Base-by-base conservation (phyloP, 1,284 basidiomycete species). In the Cryptococcus wingfieldii region DNA sequence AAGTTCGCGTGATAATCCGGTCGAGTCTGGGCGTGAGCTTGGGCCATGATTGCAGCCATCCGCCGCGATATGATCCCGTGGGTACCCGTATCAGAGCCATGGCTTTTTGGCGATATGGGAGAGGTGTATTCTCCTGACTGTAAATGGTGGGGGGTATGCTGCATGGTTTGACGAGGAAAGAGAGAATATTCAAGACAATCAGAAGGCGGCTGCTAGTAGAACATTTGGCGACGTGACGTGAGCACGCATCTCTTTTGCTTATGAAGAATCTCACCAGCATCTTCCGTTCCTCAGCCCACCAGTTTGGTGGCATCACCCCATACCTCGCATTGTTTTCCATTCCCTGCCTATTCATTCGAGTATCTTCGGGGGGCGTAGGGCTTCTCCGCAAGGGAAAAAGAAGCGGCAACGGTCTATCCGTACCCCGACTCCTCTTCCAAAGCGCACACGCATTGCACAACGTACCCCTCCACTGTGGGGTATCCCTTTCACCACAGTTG, bases 371-470 rank as follows among this genome's bases (percentile, higher is more conserved):
- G 18, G 10, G 38, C 16, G 38, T 41, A n/a, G 34, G 45, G n/a
- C 13, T 50, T 23, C 58, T 60, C 27, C 57, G 47, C 19, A 38
- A 19, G 18, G 62, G 62, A 45, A 66, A 66, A 10, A 61, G 31
- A 1, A 66, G 47, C 14, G 64, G 64, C 43, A 64, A 44, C 2
- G 64, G 64, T 27, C 64, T 48, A 60, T 68, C 64, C 5, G 58
- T 60, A 12, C 64, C 64, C 54, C 66, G 58, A 12, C 54, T 55
- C 28, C 66, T 50, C 39, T 66, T 68, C 66, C 66, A 66, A n/a
- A 68, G 42, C 38, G 66, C 64, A 61, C 66, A 68, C 9, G 66
- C 66, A 61, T 68, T 68, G 54, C 66, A 68, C 31, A 66, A 44
- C 18, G 55, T 61, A 4, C 66, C 66, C 18, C 66, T 46, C 64